Base-by-base conservation (phyloP, 768 basidiomycete species). In the Mycena polygramma region DNA sequence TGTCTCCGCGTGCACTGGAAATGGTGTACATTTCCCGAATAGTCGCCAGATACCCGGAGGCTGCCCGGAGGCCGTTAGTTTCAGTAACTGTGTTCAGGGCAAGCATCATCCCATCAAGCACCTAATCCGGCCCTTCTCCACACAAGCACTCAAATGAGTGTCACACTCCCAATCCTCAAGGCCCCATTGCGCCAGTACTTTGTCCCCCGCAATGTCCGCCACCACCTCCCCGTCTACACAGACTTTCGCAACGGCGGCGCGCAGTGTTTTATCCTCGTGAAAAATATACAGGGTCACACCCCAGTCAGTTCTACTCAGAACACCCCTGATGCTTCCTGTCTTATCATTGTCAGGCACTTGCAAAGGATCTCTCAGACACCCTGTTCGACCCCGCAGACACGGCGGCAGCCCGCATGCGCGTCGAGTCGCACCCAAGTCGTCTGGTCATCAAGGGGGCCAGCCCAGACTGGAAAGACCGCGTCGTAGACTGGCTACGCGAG, bases 141-240 rank as follows among this genome's bases (percentile, higher is more conserved):
- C 30, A 30, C 30, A 30, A 30, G 30, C 30, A 30, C 30, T 30
- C 30, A 30, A 2, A 30, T 19, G 1, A 1, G 11, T 41, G 15
- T 37, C 20, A 22, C 22, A 11, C 53, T 15, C 54, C 61, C 7
- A 43, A 62, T 63, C 35, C 45, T 36, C 30, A 41, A 6, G 7
- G 22, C 46, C 49, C 39, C 36, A 14, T 0, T 46, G 15, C 58
- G 19, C 30, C 73, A 69, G 41, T 95, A 93, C 80, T 87, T 86
- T 70, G 83, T 95, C 53, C 86, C 88, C 24, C 88, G 93, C 70
- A 94, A 92, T 79, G 78, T 87, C 55, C 85, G 85, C 58, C 91
- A 92, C 39, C 86, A 87, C 57, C 84, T 94, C 37, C 93, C 93
- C 52, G 91, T 95, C 30, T 94, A 94, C 78, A 87, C 91, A 36